Evolutionary conservation across 2,329 filamentous ascomycete genomes (phyloP), one percentile per base, ranked within the genome.

Genomic region (Coniochaeta sp.): DNA sequence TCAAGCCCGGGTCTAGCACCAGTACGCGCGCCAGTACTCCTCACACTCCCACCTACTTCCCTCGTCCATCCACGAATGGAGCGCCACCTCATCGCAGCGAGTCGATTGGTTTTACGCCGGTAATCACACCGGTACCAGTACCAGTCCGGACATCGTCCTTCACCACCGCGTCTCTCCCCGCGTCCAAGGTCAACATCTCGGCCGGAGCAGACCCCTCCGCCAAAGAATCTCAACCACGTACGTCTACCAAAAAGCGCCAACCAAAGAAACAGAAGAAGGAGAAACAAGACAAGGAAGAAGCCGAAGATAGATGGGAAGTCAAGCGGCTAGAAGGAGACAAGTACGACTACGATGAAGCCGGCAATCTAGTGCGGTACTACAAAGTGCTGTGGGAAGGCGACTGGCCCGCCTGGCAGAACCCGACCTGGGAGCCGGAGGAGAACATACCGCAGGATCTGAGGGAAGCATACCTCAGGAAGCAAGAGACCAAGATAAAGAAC

Each of bases 371-470:
- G 1, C 77, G 78, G 3, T 76, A 75, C 61, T 86, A 81, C 67
- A 72, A 77, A 33, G 81, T 86, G 1, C 76, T 78, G 7, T 86
- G 83, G 83, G 77, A 77, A 52, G 83, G 83, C 8, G 70, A 82
- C 61, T 86, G 83, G 83, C 81, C 82, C 0, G 70, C 75, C 0
- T 79, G 78, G 9, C 76, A 84, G 66, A 84, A 86, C 59, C 80
- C 81, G 0, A 81, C 82, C 0, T 86, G 83, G 83, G 83, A 86
- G 65, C 82, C 82, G 0, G 77, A 79, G 63, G 75, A 75, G 3
- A 82, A 84, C 58, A 76, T 86, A 2, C 69, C 79, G 0, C 60
- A 67, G 0, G 61, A 61, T 0, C 66, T 84, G 43, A 71, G 83
- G 1, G 70, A 68, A 7, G 70, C 70, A 2, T 85, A 79, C 60